Evolutionary conservation across 23 red algal genomes (phyloP), one percentile per base, ranked within the genome.

Genomic region (Agarophyton chilense): DNA sequence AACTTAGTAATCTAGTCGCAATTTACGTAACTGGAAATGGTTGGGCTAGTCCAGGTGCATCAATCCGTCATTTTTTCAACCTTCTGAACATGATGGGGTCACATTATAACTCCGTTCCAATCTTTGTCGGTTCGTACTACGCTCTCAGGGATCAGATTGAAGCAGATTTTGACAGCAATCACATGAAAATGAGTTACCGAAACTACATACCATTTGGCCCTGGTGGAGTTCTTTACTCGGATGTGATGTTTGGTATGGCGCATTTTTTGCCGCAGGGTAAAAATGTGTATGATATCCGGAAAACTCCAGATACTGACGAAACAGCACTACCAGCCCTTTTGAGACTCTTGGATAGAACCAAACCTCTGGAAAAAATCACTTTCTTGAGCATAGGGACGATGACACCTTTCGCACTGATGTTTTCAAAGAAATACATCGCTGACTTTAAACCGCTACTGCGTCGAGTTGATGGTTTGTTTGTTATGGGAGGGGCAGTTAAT

Each of bases 401-500:
- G 25, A 77, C 72, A 31, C 72, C 72, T n/a, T 53, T 77, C 40
- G 72, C 72, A 14, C 43, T 52, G 1, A 77, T 77, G 39, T 50
- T 77, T 53, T 49, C 72, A 49, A 50, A 49, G 72, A 45, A 16
- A 49, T 28, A 77, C 72, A 53, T 52, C 44, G 22, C 8, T 12
- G 24, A 53, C 6, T 25, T 50, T 22, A 77, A 49, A 38, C 24
- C 72, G 1, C 9, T 77, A 1, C 12, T 53, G 19, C 39, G 44
- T 14, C 72, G 72, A 6, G 49, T 77, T 34, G 72, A 77, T 52
- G 43, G 44, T 17, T 77, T 77, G 29, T 50, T 47, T 18, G 14
- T 77, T 34, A 77, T 77, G 72, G 72, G 72, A 21, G 72, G 72
- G 18, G 43, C 72, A 38, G 72, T 77, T 38, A 16, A 77, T 53